Base-by-base conservation (phyloP, 345 rosid species). In the Populus euphratica region DNA sequence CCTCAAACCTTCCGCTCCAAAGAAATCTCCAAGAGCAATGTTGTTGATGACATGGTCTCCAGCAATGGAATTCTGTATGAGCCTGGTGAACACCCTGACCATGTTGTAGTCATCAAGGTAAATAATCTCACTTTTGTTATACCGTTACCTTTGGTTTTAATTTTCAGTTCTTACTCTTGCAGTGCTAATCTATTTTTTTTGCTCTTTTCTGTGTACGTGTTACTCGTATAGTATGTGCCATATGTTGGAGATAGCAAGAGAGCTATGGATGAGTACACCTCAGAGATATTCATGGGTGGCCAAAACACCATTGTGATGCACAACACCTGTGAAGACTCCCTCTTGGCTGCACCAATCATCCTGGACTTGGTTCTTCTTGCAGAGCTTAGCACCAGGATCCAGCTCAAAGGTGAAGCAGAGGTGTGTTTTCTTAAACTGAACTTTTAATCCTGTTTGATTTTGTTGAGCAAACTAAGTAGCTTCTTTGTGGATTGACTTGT, bases 281-380 rank as follows among this genome's bases (percentile, higher is more conserved):
- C 99, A 49, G 99, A 96, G 89, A 93, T 93, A 64, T 96, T 96
- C 91, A 89, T 93, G 97, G 99, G 99, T 75, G 99, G 99, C 49
- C 87, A 77, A 82, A 96, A 50, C 92, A 96, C 99, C 5, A 96
- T 96, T 52, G 95, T 91, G 80, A 71, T 96, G 82, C 99, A 93
- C 86, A 96, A 96, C 86, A 93, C 98, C 0, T 93, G 99, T 39
- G 99, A 93, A 84, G 99, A 93, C 86, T 93, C 98, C 68, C 97
- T 96, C 39, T 85, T 96, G 87, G 99, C 99, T 56, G 99, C 98
- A 69, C 99, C 99, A 7, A 96, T 93, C 76, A 91, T 96, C 80
- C 81, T 96, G 75, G 99, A 96, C 80, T 85, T 96, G 88, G 97
- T 96, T 66, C 98, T 96, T 72, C 93, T 96, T 21, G 98, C 97